Evolutionary conservation across 2,329 filamentous ascomycete species (phyloP).

Genomic region (Verticillium albo-atrum): DNA sequence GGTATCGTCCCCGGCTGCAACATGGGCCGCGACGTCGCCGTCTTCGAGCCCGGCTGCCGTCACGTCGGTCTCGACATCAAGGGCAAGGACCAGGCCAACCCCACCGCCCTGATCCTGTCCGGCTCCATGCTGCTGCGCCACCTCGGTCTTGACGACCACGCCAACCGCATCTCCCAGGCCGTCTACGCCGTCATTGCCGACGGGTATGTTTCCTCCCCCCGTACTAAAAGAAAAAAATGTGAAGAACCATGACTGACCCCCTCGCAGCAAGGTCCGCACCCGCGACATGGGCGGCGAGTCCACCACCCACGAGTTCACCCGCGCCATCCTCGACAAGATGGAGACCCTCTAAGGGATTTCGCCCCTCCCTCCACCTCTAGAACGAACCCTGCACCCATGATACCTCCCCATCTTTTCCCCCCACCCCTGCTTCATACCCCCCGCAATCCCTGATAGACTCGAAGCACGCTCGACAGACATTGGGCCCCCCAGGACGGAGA

Average conservation of each 20-base stretch:
- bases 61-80: constrained; percentile 99
- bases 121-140: constrained; percentile 97
- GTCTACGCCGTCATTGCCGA: constrained; percentile 76
- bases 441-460: background rate
- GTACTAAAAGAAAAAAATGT: background rate
- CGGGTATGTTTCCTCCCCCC: constrained; percentile 56
- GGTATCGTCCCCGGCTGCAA: constrained; percentile 98
- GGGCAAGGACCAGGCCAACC: constrained; percentile 99
- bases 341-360: constrained; percentile 58
- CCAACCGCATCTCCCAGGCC: constrained; percentile 94
- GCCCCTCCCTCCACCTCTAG: background rate
- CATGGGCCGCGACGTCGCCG: constrained; percentile 97
- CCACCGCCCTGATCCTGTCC: constrained; percentile 89
- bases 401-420: constrained; percentile 4
- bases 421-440: background rate
- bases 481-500: background rate
- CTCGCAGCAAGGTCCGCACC: constrained; percentile 74
- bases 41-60: constrained; percentile 98
- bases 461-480: background rate
- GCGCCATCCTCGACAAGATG: constrained; percentile 93
- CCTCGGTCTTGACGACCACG: constrained; percentile 94
- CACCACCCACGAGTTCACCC: constrained; percentile 92
- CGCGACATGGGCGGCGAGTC: constrained; percentile 91
- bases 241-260: constrained; percentile 42
- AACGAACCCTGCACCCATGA: background rate